phyloP scores from a whole-genome alignment of 2,329 filamentous ascomycete species.

The Rhynchosporium graminicola region DNA sequence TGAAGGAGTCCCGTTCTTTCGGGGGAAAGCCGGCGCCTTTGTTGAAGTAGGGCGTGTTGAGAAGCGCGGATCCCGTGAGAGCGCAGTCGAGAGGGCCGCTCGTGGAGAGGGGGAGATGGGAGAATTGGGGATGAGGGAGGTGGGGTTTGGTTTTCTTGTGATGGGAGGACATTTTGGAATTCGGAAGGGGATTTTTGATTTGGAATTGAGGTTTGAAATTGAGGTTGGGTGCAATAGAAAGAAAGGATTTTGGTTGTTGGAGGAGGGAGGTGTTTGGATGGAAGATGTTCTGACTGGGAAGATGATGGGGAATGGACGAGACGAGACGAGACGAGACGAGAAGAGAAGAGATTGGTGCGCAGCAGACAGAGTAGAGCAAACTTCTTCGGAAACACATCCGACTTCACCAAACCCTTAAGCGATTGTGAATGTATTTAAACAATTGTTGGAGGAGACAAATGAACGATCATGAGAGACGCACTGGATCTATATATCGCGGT shows the following conservation, averaged over 20 bases:
- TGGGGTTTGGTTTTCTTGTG: conserved; percentile 32
- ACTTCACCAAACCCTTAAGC: too few species aligned
- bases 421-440: too few species aligned
- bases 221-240: background rate
- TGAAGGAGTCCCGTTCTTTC: conserved; percentile 69
- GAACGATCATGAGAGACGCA: too few species aligned
- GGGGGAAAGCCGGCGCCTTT: conserved; percentile 78
- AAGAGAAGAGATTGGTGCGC: background rate
- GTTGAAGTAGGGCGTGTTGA: conserved; percentile 72
- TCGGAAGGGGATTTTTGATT: background rate
- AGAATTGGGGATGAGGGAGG: conserved; percentile 43
- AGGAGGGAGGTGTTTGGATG: too few species aligned
- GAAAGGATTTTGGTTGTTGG: background rate
- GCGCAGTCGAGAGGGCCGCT: conserved; percentile 52
- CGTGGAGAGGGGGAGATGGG: conserved; percentile 50
- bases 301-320: background rate
- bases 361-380: background rate
- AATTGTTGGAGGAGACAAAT: too few species aligned
- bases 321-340: background rate
- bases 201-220: background rate
- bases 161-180: conserved; percentile 26
- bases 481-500: too few species aligned
- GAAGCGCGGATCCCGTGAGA: conserved; percentile 53
- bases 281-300: background rate
- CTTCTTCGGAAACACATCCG: too few species aligned